Conservation (phyloP, 78 protist genomes). For the Tieghemostelium lacteum region DNA sequence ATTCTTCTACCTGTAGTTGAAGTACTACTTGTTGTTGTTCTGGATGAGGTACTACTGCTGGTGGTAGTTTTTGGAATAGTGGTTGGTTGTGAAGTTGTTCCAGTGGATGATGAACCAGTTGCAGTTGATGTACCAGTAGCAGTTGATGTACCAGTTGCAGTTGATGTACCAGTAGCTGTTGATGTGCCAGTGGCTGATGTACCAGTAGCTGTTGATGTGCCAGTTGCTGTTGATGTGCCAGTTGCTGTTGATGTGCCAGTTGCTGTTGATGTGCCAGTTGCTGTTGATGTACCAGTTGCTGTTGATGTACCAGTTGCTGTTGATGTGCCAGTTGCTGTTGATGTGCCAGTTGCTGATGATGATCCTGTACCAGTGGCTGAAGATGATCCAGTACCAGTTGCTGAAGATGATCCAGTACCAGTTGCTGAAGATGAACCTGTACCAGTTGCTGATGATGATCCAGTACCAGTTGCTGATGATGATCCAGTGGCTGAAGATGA, state of each 20-base stretch:
- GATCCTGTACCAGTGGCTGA: not conserved
- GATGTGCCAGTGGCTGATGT: not conserved
- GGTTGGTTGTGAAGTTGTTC: no score
- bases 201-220: not conserved
- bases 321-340: not conserved
- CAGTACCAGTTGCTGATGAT: not conserved
- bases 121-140: not conserved
- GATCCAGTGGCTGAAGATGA: not conserved
- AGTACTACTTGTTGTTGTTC: no score
- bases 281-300: not conserved
- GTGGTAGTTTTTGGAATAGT: no score
- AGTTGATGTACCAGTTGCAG: not conserved
- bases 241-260: not conserved
- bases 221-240: not conserved
- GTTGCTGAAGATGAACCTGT: conserved; percentile 1
- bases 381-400: not conserved
- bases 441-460: not conserved
- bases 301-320: not conserved
- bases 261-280: not conserved
- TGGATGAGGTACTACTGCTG: no score
- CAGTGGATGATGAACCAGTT: not conserved
- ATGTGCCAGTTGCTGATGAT: not conserved
- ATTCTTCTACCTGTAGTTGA: not conserved
- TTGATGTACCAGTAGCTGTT: not conserved
- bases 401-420: not conserved